A percentile compares a stretch with the other conserved stretches of the same genome.
These are phyloP conservation scores for Grosmannia serpens DNA, from an alignment of 2,329 filamentous ascomycete genomes.

Conservation along the genomic window DNA sequence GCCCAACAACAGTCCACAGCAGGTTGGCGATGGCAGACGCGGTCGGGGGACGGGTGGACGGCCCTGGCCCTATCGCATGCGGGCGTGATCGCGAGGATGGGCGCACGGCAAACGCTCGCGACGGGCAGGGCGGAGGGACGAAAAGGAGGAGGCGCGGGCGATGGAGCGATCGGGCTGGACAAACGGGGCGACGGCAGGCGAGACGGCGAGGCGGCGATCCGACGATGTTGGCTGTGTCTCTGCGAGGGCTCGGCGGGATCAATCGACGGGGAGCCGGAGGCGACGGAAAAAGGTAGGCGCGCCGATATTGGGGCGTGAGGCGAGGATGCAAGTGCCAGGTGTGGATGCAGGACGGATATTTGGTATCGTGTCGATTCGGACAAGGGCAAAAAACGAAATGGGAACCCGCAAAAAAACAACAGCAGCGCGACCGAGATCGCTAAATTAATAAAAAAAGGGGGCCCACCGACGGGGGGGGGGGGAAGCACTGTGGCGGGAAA, in stretches of 20 bases:
- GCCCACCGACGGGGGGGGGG: background rate
- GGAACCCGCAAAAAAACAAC: background rate
- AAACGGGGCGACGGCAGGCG: background rate
- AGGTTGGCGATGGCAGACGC: background rate
- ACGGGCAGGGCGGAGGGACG: background rate
- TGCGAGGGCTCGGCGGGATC: background rate
- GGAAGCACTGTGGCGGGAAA: background rate
- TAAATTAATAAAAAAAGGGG: background rate
- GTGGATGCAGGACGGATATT: conserved; percentile 1
- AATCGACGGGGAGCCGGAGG: background rate
- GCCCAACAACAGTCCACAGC: background rate
- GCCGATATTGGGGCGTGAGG: background rate
- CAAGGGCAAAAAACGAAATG: conserved; percentile 1
- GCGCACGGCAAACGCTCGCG: background rate
- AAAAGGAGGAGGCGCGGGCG: background rate
- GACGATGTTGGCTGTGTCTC: background rate
- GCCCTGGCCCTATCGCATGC: background rate
- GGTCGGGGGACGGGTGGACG: background rate
- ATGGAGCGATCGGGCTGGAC: background rate
- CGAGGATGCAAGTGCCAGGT: background rate
- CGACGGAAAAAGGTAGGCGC: background rate
- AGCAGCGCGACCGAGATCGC: background rate
- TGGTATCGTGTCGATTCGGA: conserved; percentile 1
- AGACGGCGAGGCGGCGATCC: background rate
- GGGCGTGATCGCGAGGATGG: background rate